These are phyloP conservation scores for Acer yangbiense DNA, from an alignment of 345 rosid species.

Conservation along the genomic window DNA sequence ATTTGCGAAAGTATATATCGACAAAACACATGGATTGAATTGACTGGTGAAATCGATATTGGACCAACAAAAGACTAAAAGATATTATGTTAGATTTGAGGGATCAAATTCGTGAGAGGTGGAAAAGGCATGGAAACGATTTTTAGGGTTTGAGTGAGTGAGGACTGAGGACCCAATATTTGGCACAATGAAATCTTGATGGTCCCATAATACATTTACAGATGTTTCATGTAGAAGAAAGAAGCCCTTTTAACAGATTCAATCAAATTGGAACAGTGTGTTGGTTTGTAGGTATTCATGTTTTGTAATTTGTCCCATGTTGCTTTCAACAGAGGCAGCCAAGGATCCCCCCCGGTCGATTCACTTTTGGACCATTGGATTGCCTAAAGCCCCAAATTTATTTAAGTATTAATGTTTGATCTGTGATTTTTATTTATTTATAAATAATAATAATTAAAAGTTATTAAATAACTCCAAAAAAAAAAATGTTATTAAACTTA, in stretches of 20 bases:
- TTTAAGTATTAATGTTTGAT: no score
- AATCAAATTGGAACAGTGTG: conserved; percentile 1
- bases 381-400: neutral
- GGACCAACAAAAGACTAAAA: neutral
- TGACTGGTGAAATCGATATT: neutral
- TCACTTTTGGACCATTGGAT: no score
- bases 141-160: no score
- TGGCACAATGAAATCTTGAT: neutral
- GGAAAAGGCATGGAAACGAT: neutral
- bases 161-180: neutral
- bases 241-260: neutral
- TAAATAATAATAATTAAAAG: no score
- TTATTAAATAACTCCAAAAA: no score
- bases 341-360: no score
- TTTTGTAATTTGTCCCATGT: neutral
- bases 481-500: no score
- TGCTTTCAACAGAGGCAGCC: neutral
- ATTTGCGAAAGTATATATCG: neutral
- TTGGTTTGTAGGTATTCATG: conserved; percentile 17
- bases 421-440: no score
- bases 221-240: neutral
- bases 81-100: neutral
- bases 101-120: conserved; percentile 8
- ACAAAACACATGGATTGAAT: neutral
- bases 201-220: neutral